phyloP scores from a whole-genome alignment of 345 rosid genomes.

The Cardamine occulta region DNA sequence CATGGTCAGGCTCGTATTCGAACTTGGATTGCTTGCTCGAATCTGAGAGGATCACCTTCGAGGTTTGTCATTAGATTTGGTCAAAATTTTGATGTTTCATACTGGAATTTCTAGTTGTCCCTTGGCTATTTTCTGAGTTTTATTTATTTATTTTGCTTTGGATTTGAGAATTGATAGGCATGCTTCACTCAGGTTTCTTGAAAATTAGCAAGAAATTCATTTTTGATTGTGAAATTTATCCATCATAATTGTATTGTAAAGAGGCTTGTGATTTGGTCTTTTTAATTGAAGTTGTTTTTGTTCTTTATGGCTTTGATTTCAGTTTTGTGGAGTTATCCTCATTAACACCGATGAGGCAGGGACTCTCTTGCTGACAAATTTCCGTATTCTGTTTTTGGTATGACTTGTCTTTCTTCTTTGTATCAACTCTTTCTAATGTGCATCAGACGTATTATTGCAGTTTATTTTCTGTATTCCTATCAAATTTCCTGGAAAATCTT shows the following conservation, averaged over 20 bases:
- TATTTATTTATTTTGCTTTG: neutral
- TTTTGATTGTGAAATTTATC: neutral
- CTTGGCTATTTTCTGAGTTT: neutral
- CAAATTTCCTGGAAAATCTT: neutral
- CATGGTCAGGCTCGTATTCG: conserved; percentile 57
- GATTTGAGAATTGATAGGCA: conserved; percentile 6
- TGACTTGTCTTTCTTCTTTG: conserved; percentile 40
- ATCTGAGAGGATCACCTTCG: conserved; percentile 60
- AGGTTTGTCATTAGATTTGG: conserved; percentile 52
- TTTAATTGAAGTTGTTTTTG: conserved; percentile 14
- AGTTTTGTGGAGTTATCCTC: conserved; percentile 87
- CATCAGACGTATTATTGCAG: conserved; percentile 9
- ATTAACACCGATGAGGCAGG: conserved; percentile 85
- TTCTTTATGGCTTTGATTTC: conserved; percentile 43
- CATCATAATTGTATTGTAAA: conserved; percentile 12
- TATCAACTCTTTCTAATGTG: conserved; percentile 9
- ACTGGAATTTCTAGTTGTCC: neutral
- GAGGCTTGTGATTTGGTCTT: neutral
- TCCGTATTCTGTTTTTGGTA: conserved; percentile 92
- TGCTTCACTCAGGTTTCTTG: conserved; percentile 10
- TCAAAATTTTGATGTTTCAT: conserved; percentile 1
- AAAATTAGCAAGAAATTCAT: neutral
- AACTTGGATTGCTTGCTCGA: conserved; percentile 75
- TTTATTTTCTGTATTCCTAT: conserved; percentile 16
- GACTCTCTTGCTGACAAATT: conserved; percentile 82